Evolutionary conservation across 768 basidiomycete genomes (phyloP), one percentile per base, ranked within the genome.

Genomic region (Podaxis sp.): DNA sequence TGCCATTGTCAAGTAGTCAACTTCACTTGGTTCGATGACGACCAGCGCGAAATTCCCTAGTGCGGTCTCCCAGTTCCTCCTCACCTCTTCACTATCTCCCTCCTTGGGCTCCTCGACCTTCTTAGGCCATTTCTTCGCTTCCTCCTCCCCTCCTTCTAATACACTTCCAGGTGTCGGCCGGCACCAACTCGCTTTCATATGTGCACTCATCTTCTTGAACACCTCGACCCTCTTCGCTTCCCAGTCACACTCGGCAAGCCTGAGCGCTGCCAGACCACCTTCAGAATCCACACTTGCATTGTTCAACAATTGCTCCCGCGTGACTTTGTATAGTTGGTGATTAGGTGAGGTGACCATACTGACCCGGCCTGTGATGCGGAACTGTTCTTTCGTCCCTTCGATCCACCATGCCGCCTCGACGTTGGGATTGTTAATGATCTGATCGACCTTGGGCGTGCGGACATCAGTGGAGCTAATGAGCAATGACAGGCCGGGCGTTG

Each of bases 331-430:
- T 13, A 79, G 68, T 4, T 70, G 54, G 66, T 82, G 78, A 5
- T 68, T 64, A 0, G 83, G 81, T 0, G 77, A 67, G 0, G 89
- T 84, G 22, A 92, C 76, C 63, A 92, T 65, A 69, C 77, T 79
- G 22, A 82, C 84, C 13, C 71, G 72, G 1, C 87, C 92, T 0
- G 76, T 64, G 68, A 96, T 75, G 52, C 94, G 86, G 70, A 87
- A 93, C 68, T 96, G 93, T 69, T 91, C 86, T 57, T 80, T 72
- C 0, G 84, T 80, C 22, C 82, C 80, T 33, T 82, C 78, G 57
- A 87, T 81, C 90, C 91, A 95, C 87, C 89, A 94, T 11, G 80
- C 83, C 47, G 88, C 66, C 70, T 94, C 88, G 64, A 87, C 82
- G 47, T 77, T 71, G 9, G 79, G 69, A 60, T 77, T 78, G 40